Evolutionary conservation across 495 filamentous ascomycete species (phyloP).

Genomic region (Penicillium atrosanguineum): DNA sequence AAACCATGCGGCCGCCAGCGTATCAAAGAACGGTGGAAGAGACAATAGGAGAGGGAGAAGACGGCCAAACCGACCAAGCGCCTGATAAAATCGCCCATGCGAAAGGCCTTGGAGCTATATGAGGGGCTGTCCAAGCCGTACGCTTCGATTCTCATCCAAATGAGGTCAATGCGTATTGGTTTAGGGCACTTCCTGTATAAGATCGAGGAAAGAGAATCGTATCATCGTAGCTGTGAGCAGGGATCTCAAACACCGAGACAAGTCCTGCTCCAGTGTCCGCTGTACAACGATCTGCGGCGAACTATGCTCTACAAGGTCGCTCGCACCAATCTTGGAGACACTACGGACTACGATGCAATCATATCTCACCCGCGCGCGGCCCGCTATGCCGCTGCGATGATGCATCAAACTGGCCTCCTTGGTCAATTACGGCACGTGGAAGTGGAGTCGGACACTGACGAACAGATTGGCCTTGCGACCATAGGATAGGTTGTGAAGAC

Average conservation of each 20-base stretch:
- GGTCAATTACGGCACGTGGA: no score
- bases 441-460: no score
- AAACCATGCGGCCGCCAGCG: background rate
- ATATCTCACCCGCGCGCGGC: no score
- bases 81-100: background rate
- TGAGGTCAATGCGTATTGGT: background rate
- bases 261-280: no score
- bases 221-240: background rate
- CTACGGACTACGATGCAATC: no score
- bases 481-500: no score
- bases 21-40: background rate
- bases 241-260: slow-evolving; percentile 1
- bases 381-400: background rate
- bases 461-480: no score
- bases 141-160: background rate
- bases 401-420: slow-evolving; percentile 8
- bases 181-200: background rate
- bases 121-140: background rate
- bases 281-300: no score
- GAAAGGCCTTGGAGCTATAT: background rate
- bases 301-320: no score
- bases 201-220: background rate
- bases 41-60: background rate
- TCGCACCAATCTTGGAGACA: no score
- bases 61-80: background rate